Conservation (phyloP, 345 rosid genomes). For the Carallia brachiata region DNA sequence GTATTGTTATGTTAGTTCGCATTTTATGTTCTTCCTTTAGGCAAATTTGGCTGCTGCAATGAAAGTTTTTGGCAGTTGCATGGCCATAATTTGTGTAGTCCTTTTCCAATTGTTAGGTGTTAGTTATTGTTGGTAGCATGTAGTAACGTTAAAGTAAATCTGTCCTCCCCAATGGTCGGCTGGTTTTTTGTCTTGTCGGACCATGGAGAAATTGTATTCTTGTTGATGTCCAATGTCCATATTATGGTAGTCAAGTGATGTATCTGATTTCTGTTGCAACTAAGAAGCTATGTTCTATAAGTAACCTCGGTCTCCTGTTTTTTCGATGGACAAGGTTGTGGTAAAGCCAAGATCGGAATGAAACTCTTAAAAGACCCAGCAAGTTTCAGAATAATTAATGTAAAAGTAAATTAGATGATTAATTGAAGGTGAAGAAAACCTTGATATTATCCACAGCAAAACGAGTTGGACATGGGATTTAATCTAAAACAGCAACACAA, state of each 20-base stretch:
- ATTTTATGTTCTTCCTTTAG: background rate
- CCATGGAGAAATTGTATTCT: conserved; percentile 6
- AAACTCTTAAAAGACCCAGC: background rate
- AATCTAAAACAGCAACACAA: no score
- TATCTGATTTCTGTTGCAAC: background rate
- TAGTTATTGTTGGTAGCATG: background rate
- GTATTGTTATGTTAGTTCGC: background rate
- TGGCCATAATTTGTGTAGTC: conserved; percentile 1
- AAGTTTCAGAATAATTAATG: background rate
- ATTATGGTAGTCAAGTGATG: background rate
- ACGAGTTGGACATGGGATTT: no score
- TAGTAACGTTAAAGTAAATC: background rate
- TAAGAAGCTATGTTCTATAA: no score
- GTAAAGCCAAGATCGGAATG: background rate
- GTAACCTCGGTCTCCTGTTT: background rate
- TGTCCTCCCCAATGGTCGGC: conserved; percentile 28
- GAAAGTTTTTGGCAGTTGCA: conserved; percentile 31
- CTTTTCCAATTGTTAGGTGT: background rate
- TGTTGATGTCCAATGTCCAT: background rate
- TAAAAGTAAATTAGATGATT: no score
- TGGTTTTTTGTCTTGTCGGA: conserved; percentile 32
- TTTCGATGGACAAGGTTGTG: background rate
- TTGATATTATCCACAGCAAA: no score
- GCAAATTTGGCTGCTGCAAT: conserved; percentile 18
- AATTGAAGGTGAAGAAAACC: no score